phyloP scores from a whole-genome alignment of 768 basidiomycete genomes.

The Podaxis pistillaris region DNA sequence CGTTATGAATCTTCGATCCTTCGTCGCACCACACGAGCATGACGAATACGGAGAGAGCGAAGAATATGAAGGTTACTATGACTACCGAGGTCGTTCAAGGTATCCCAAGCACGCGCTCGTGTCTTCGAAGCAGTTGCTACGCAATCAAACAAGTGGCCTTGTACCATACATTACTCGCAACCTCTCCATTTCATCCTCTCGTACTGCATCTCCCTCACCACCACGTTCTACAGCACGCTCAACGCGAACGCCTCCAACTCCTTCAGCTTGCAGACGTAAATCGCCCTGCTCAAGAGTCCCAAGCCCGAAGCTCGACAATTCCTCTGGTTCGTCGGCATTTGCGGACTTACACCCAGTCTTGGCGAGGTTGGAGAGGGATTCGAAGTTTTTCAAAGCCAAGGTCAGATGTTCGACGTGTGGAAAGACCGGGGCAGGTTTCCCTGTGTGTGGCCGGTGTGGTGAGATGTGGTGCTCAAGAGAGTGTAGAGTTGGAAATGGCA shows the following conservation, averaged over 20 bases:
- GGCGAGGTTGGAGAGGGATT: constrained; percentile 40
- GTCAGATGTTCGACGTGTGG: constrained; percentile 42
- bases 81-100: not conserved
- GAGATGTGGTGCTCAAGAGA: constrained; percentile 57
- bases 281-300: not conserved
- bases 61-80: not conserved
- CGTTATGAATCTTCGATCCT: not conserved
- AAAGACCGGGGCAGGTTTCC: constrained; percentile 46
- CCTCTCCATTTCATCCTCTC: not conserved
- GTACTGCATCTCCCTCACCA: not conserved
- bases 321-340: not conserved
- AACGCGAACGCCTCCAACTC: not conserved
- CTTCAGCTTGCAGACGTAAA: not conserved
- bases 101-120: not conserved
- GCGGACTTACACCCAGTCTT: constrained; percentile 35
- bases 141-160: not conserved
- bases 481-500: constrained; percentile 44
- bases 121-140: not conserved
- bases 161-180: not conserved
- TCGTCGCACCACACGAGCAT: not conserved
- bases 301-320: not conserved
- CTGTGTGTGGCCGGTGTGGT: constrained; percentile 47
- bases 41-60: not conserved
- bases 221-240: not conserved
- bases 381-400: constrained; percentile 37